Base-by-base conservation (phyloP, 2,329 filamentous ascomycete species). In the Acrodontium crateriforme region DNA sequence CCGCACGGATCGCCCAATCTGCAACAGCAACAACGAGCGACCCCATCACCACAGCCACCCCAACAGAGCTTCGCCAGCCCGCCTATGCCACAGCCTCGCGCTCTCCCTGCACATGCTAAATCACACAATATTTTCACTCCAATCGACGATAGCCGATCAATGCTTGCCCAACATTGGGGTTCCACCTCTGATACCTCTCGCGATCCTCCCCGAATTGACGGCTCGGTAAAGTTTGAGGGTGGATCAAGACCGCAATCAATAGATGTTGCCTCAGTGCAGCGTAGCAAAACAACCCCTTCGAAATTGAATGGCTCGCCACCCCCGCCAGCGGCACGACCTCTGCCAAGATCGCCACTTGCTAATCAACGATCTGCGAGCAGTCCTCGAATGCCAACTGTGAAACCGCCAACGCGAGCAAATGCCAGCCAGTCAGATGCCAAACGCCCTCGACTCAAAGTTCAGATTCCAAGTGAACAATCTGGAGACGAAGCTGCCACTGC, bases 111-210 rank as follows among this genome's bases (percentile, higher is more conserved):
- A 12, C 54, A 59, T 18, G 56, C 65, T 18, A 85, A 85, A 52
- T 77, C 78, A 13, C 78, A 85, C 50, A 94, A 85, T 53, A 95
- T 98, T 34, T 95, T 95, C 50, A 98, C 89, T 0, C 89, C 89
- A 0, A 92, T 98, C 37, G 89, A 95, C 45, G 85, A 93, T 50
- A 84, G 79, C 44, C 71, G 81, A 26, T 94, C 85, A 1, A 77
- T 94, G 33, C 59, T 94, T 23, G 83, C 82, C 9, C 81, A 87
- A 39, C 84, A 93, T 51, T 75, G 61, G 61, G 61, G 60, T 15
- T 39, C 71, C 7, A 63, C 69, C 3, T 71, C 73, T 26, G 54
- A 64, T 25, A 22, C n/a, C 13, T 12, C 20, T 22, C 62, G 62
- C 38, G 55, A 66, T 26, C 49, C 55, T 13, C 52, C 56, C 13